phyloP scores from a whole-genome alignment of 139 green algal genomes.

The Volvox africanus region DNA sequence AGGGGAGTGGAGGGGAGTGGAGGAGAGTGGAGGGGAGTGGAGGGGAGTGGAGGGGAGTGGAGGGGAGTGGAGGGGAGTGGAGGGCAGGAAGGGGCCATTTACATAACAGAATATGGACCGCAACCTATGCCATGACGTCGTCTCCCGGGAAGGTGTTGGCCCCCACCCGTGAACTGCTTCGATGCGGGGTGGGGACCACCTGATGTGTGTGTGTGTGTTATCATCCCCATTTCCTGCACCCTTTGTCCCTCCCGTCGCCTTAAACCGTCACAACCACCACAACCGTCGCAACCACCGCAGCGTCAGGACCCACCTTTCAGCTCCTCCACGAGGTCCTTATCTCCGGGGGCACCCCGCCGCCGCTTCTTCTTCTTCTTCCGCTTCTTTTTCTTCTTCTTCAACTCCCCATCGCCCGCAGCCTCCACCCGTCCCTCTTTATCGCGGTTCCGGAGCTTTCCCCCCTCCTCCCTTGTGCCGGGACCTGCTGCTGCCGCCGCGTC shows the following conservation, averaged over 20 bases:
- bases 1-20: background rate
- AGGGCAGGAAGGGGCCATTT: no score
- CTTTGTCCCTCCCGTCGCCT: no score
- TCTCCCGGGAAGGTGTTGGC: no score
- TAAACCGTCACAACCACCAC: no score
- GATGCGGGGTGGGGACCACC: no score
- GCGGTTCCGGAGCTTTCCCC: background rate
- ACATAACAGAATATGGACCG: no score
- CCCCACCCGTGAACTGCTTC: no score
- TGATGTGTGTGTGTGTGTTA: no score
- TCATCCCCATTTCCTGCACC: no score
- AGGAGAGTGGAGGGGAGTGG: no score
- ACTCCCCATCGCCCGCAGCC: background rate
- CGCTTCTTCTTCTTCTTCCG: slow-evolving; percentile 19
- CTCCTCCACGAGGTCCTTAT: slow-evolving; percentile 3
- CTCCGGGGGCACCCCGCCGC: background rate
- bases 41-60: background rate
- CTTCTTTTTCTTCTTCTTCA: slow-evolving; percentile 29
- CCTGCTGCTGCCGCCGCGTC: background rate
- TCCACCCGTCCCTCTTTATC: background rate
- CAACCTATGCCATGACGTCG: no score
- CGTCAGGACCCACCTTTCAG: slow-evolving; percentile 5
- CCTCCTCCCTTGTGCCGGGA: background rate
- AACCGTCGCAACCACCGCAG: no score
- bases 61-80: background rate